phyloP scores from a whole-genome alignment of 1,284 basidiomycete genomes.

The Heliocybe sulcata region DNA sequence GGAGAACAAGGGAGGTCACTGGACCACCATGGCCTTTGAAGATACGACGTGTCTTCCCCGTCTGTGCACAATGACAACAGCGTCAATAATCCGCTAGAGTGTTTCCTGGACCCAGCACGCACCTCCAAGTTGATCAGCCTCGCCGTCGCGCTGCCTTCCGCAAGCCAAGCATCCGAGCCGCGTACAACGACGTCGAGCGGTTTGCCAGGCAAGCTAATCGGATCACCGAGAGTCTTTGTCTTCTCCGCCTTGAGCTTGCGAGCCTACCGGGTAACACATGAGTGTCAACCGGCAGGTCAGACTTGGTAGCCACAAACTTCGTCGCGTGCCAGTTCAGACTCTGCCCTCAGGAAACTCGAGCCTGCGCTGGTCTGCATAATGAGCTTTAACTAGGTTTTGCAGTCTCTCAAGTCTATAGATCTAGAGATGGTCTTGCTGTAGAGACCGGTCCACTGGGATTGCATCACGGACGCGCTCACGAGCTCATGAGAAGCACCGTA shows the following conservation, averaged over 20 bases:
- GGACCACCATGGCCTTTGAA: conserved; percentile 84
- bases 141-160: conserved; percentile 75
- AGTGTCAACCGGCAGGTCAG: conserved; percentile 3
- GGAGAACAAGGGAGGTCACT: conserved; percentile 75
- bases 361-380: conserved; percentile 12
- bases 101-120: conserved; percentile 10
- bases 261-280: conserved; percentile 31
- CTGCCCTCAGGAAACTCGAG: conserved; percentile 54
- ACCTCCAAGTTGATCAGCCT: conserved; percentile 75
- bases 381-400: not conserved
- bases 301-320: conserved; percentile 39
- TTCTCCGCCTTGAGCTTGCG: conserved; percentile 68
- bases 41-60: conserved; percentile 67
- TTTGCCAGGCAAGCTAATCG: conserved; percentile 71
- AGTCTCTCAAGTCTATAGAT: too few relatives aligned
- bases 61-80: conserved; percentile 33
- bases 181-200: conserved; percentile 65
- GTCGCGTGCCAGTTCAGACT: conserved; percentile 65
- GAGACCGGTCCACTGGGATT: not conserved
- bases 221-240: conserved; percentile 65
- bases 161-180: conserved; percentile 71
- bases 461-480: too few relatives aligned
- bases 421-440: not conserved
- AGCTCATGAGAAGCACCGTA: not conserved
- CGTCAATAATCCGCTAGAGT: not conserved